Conservation (phyloP, 768 basidiomycete species). For the Tylopilus vinaceipallidus region DNA sequence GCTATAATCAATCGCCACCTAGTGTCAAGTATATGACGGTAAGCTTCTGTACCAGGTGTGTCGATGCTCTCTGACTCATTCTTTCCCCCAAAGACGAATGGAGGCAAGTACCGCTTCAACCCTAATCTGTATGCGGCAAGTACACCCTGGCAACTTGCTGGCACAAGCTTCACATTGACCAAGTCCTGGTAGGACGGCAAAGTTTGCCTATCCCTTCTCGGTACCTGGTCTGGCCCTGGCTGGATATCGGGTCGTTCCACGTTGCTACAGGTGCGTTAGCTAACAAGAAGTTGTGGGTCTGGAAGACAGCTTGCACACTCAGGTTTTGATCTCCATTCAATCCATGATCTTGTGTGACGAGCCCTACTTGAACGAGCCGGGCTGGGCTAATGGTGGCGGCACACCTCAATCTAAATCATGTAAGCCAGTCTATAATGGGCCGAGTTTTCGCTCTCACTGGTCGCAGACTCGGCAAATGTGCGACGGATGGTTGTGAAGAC, state of each 20-base stretch:
- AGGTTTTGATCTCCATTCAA: conserved; percentile 91
- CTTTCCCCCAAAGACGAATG: conserved; percentile 59
- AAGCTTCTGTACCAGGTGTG: conserved; percentile 3
- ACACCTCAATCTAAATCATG: conserved; percentile 76
- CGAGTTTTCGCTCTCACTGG: conserved; percentile 10
- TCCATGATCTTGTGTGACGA: conserved; percentile 95
- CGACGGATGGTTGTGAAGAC: conserved; percentile 90
- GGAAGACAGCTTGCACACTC: conserved; percentile 2
- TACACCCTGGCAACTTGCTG: conserved; percentile 4
- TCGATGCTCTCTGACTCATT: conserved; percentile 9
- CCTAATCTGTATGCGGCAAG: conserved; percentile 90
- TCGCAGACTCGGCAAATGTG: conserved; percentile 83
- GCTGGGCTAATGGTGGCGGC: conserved; percentile 73
- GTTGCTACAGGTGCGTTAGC: conserved; percentile 64
- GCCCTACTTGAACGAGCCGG: conserved; percentile 91
- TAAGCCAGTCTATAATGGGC: conserved; percentile 35
- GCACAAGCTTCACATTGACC: not conserved
- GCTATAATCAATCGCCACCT: conserved; percentile 87
- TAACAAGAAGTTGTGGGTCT: not conserved
- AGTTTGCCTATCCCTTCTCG: conserved; percentile 88
- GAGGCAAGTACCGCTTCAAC: conserved; percentile 88
- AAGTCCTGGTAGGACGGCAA: conserved; percentile 73
- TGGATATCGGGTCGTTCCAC: conserved; percentile 92
- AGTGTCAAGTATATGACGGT: conserved; percentile 67
- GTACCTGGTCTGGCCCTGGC: conserved; percentile 92